A percentile compares a stretch with the other conserved stretches of the same genome.
phyloP scores from a whole-genome alignment of 1,284 basidiomycete species.

The Trichosporon sp. region DNA sequence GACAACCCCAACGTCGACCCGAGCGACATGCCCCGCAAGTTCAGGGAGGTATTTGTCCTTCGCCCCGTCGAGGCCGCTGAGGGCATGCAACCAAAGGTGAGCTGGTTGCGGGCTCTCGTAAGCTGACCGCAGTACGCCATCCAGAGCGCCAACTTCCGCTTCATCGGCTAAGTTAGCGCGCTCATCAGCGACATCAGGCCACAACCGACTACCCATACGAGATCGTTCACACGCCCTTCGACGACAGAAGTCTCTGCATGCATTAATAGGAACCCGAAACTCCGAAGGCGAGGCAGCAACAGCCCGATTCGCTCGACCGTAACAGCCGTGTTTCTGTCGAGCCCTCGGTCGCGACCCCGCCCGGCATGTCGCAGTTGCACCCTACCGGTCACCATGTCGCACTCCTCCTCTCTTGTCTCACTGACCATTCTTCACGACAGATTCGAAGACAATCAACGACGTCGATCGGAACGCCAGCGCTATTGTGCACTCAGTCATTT shows the following conservation, averaged over 20 bases:
- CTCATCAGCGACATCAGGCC: background rate
- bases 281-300: background rate
- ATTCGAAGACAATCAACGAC: no score
- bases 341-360: no score
- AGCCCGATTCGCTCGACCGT: no score
- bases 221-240: background rate
- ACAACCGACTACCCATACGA: background rate
- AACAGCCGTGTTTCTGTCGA: no score
- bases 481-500: background rate
- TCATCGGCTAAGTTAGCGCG: constrained; percentile 41
- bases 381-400: background rate
- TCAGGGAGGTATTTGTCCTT: constrained; percentile 53
- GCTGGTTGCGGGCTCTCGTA: no score
- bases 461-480: background rate
- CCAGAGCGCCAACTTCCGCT: constrained; percentile 51
- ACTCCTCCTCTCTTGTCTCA: background rate
- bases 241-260: background rate
- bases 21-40: constrained; percentile 48
- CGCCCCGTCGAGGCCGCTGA: constrained; percentile 44
- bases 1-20: constrained; percentile 34
- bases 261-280: background rate
- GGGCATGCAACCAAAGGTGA: constrained; percentile 51
- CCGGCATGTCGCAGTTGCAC: background rate
- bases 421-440: background rate
- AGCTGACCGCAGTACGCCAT: constrained; percentile 44